Percentiles rank a stretch among this genome's conserved stretches.
Evolutionary conservation across 257 asterid genomes (phyloP).

Genomic region (Scutellaria baicalensis): DNA sequence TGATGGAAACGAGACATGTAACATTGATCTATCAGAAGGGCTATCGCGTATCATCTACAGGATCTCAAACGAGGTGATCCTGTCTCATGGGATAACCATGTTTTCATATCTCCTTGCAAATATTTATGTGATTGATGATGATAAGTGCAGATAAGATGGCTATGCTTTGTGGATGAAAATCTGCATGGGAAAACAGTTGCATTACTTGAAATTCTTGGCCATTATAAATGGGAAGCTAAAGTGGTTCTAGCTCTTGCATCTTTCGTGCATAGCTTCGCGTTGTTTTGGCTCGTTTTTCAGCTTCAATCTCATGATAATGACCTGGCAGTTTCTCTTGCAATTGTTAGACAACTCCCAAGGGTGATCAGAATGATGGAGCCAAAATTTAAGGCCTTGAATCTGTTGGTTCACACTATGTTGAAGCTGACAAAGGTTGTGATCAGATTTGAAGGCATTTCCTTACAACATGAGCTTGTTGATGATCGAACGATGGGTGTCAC

Average conservation of each 20-base stretch:
- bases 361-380: conserved; percentile 16
- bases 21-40: conserved; percentile 30
- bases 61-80: conserved; percentile 47
- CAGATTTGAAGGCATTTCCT: conserved; percentile 34
- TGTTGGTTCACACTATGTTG: conserved; percentile 43
- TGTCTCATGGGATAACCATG: background rate
- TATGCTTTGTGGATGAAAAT: conserved; percentile 26
- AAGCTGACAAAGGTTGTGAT: conserved; percentile 34
- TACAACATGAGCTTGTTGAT: conserved; percentile 45
- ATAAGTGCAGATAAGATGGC: conserved; percentile 30
- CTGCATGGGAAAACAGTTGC: conserved; percentile 41
- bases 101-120: no score
- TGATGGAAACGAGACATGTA: background rate
- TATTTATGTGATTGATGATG: background rate
- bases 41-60: conserved; percentile 35
- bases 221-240: conserved; percentile 63
- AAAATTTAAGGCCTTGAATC: conserved; percentile 39
- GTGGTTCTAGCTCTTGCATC: conserved; percentile 50
- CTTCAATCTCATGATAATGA: conserved; percentile 26
- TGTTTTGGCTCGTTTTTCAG: conserved; percentile 45
- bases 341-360: conserved; percentile 32
- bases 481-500: conserved; percentile 17
- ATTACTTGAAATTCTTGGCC: conserved; percentile 47
- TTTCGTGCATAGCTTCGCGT: conserved; percentile 32
- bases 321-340: conserved; percentile 39